Evolutionary conservation across 495 filamentous ascomycete species (phyloP), one percentile per base, ranked within the genome.

Genomic region (Aspergillus diversus): DNA sequence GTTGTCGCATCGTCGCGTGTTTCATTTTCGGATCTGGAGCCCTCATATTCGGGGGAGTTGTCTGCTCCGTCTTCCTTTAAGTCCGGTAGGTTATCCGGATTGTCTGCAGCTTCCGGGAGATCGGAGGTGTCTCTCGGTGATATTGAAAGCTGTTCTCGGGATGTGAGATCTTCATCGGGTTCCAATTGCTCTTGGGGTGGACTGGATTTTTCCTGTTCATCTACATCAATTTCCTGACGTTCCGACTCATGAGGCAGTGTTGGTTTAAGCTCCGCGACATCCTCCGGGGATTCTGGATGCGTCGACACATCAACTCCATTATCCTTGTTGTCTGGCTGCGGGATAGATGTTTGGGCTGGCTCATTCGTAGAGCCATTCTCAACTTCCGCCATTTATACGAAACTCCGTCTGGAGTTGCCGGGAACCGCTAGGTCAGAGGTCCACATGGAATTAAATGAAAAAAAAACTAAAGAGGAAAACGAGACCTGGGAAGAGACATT

Each of bases 321-420:
- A 63, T 77, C 67, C 61, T 75, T 73, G 66, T 66, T 59, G 47
- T 73, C 71, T 71, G 69, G 65, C 66, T 77, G 70, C 60, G 70
- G 61, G 35, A 65, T 54, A 59, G 74, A 46, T 73, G 66, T 66
- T 66, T 75, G 69, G 72, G 71, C 64, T 66, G 66, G 69, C 66
- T 71, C 69, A 59, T 68, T 67, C 55, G 58, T 67, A 60, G 73
- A 71, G 74, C 75, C 75, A 63, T 72, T 66, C 60, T 77, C 76
- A 63, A 76, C 75, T 68, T 80, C 79, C 71, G 76, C 79, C 79
- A 81, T 81, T 66, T 74, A 69, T 71, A 70, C 70, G 61, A 70
- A 71, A 75, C 76, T 75, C 72, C 73, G 67, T 66, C 61, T 71
- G 73, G 69, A 75, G 71, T 63, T 59, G 65, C 68, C 50, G 51